Conservation (phyloP, 192 early-diverging fungal genomes). For the Coemansia sp. region DNA sequence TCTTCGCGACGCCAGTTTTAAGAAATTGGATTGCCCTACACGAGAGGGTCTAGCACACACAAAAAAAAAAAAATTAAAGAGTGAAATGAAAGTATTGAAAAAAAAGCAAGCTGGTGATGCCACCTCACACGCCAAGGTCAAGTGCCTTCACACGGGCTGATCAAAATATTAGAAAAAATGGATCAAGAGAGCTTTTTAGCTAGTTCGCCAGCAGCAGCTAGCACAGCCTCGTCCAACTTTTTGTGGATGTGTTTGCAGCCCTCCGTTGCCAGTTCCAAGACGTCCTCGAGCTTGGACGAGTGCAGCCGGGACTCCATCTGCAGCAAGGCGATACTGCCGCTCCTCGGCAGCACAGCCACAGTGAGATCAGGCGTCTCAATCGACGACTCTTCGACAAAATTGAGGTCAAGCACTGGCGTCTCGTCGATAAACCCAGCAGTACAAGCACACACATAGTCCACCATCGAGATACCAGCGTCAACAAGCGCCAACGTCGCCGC, state of each 20-base stretch:
- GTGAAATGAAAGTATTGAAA: neutral
- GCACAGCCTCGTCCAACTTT: constrained; percentile 54
- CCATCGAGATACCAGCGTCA: constrained; percentile 81
- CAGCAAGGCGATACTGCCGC: constrained; percentile 79
- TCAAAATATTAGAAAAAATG: neutral
- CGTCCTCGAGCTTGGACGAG: constrained; percentile 62
- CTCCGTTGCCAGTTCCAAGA: constrained; percentile 49
- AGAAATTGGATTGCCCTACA: neutral
- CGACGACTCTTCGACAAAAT: constrained; percentile 83
- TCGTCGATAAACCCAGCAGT: constrained; percentile 85
- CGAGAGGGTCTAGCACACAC: neutral
- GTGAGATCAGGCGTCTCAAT: constrained; percentile 85
- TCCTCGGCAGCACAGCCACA: constrained; percentile 79
- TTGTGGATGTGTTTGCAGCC: constrained; percentile 57
- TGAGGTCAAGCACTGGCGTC: constrained; percentile 74
- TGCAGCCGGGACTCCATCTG: constrained; percentile 91
- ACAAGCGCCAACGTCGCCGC: constrained; percentile 81
- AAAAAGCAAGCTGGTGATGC: neutral
- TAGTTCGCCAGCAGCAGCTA: constrained; percentile 47
- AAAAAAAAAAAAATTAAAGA: neutral
- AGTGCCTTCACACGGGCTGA: neutral
- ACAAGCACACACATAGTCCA: constrained; percentile 84
- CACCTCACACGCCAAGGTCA: neutral
- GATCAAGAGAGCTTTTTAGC: constrained; percentile 41
- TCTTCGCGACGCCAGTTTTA: constrained; percentile 48